Evolutionary conservation across 495 filamentous ascomycete species (phyloP).

Genomic region (Aspergillus cavernicola): DNA sequence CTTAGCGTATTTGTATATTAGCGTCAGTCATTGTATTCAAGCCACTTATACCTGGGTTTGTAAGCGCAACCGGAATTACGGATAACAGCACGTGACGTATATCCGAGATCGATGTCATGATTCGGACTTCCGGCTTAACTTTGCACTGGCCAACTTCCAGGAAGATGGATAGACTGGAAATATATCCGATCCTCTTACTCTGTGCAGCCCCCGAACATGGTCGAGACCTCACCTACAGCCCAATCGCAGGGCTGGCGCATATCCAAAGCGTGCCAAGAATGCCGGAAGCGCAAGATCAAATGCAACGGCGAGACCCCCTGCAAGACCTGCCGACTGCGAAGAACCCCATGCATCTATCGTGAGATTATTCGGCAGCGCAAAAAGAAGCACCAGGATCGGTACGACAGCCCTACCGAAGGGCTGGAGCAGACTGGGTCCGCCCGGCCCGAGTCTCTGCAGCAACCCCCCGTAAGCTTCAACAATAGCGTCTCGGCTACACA

Average conservation of each 20-base stretch:
- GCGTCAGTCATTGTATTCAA: background rate
- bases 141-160: background rate
- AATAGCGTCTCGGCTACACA: slow-evolving; percentile 44
- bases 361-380: slow-evolving; percentile 39
- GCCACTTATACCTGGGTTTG: too few relatives aligned
- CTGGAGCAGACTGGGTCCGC: slow-evolving; percentile 3
- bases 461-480: slow-evolving; percentile 29
- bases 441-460: slow-evolving; percentile 14
- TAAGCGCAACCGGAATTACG: slow-evolving; percentile 16
- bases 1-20: background rate
- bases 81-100: slow-evolving; percentile 11
- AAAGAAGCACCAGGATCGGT: slow-evolving; percentile 27
- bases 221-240: slow-evolving; percentile 19
- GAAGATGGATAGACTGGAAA: too few relatives aligned
- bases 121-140: background rate
- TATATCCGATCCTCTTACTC: too few relatives aligned
- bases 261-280: slow-evolving; percentile 43
- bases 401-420: background rate
- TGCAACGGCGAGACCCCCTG: slow-evolving; percentile 42
- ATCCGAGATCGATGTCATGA: slow-evolving; percentile 1
- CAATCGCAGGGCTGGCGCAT: slow-evolving; percentile 33
- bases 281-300: slow-evolving; percentile 42
- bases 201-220: too few relatives aligned
- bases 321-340: slow-evolving; percentile 38
- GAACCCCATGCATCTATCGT: slow-evolving; percentile 37